Conservation (phyloP, 2,329 filamentous ascomycete species). For the Calonectria honghensis region DNA sequence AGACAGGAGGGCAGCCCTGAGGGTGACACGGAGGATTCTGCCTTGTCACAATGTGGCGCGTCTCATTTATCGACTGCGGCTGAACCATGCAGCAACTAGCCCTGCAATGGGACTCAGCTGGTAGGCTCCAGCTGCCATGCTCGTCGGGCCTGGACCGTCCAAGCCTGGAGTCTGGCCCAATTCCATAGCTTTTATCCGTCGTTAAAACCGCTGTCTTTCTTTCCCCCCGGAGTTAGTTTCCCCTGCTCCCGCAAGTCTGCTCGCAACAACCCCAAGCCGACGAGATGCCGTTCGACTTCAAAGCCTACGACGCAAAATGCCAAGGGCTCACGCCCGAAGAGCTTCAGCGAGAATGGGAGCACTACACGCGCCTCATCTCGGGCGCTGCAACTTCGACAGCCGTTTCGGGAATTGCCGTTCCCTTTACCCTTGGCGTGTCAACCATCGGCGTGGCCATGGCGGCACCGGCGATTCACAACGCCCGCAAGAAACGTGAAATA, state of each 20-base stretch:
- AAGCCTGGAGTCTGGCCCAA: not conserved
- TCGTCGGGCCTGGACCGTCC: conserved; percentile 3
- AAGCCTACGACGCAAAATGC: conserved; percentile 63
- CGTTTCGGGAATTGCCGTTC: conserved; percentile 62
- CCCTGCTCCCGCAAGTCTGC: not conserved
- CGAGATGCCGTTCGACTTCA: conserved; percentile 64
- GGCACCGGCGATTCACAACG: conserved; percentile 64
- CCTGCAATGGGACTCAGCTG: conserved; percentile 18
- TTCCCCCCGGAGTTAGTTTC: not conserved
- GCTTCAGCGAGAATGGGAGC: conserved; percentile 65
- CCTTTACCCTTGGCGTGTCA: conserved; percentile 62
- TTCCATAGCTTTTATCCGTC: not conserved
- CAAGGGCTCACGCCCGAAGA: conserved; percentile 59
- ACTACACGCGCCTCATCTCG: conserved; percentile 64
- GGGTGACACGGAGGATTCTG: conserved; percentile 5
- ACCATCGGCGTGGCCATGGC: conserved; percentile 62
- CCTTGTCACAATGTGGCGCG: conserved; percentile 17
- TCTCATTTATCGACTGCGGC: conserved; percentile 24
- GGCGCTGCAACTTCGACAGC: conserved; percentile 64
- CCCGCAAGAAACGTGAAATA: conserved; percentile 64
- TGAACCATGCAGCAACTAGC: conserved; percentile 24
- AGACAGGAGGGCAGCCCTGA: not conserved
- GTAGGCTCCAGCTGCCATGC: not conserved
- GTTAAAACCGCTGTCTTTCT: not conserved
- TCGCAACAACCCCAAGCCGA: not conserved